Percentiles rank a stretch among this genome's conserved stretches.
Conservation (phyloP, 2,329 filamentous ascomycete genomes). For the Xylaria sp. region DNA sequence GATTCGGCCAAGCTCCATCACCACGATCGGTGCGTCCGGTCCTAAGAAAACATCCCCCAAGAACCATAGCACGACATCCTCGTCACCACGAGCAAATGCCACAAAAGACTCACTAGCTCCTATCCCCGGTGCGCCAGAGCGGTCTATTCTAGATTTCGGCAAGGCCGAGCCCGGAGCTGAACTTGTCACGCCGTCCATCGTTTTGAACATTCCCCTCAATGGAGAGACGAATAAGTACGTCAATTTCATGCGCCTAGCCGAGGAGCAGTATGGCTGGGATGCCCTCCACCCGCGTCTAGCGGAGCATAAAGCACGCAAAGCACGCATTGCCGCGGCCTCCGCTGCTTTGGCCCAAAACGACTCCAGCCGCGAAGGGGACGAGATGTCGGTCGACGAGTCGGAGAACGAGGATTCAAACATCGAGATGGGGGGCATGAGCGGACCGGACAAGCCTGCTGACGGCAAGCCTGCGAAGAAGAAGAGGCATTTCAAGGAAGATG, state of each 20-base stretch:
- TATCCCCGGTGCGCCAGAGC: slow-evolving; percentile 44
- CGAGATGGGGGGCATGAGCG: slow-evolving; percentile 76
- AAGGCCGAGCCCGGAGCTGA: slow-evolving; percentile 63
- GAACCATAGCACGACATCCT: slow-evolving; percentile 43
- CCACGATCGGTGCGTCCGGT: slow-evolving; percentile 36
- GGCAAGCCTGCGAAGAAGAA: slow-evolving; percentile 74
- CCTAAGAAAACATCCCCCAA: slow-evolving; percentile 39
- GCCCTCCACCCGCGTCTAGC: slow-evolving; percentile 90
- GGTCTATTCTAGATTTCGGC: slow-evolving; percentile 65
- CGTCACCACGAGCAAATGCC: slow-evolving; percentile 54
- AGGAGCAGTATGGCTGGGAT: slow-evolving; percentile 92
- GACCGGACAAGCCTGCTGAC: slow-evolving; percentile 60
- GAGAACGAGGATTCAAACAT: slow-evolving; percentile 80
- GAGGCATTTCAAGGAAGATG: slow-evolving; percentile 77
- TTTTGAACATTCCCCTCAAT: slow-evolving; percentile 79
- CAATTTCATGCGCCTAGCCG: slow-evolving; percentile 92
- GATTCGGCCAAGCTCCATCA: slow-evolving; percentile 39
- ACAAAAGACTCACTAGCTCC: slow-evolving; percentile 49
- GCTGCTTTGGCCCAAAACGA: slow-evolving; percentile 79
- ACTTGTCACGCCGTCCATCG: slow-evolving; percentile 71
- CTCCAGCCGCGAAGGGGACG: slow-evolving; percentile 71
- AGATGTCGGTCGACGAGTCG: slow-evolving; percentile 80
- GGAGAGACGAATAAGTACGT: slow-evolving; percentile 87
- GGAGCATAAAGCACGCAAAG: slow-evolving; percentile 83
- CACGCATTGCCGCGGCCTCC: slow-evolving; percentile 85